phyloP scores from a whole-genome alignment of 1,284 basidiomycete genomes.

The Termitomyces sp. region DNA sequence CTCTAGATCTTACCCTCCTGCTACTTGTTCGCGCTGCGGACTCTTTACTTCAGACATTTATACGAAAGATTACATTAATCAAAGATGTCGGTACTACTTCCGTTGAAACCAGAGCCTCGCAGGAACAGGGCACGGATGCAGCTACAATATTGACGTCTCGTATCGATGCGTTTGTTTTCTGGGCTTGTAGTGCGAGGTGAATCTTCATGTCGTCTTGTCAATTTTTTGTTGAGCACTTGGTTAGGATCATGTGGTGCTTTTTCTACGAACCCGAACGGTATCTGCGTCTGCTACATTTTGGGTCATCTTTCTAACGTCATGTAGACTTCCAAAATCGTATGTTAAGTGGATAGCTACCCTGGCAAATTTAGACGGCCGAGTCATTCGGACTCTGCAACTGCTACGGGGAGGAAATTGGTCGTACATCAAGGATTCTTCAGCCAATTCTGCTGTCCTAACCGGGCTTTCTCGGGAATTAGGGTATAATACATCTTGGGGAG shows the following conservation, averaged over 20 bases:
- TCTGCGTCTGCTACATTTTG: constrained; percentile 2
- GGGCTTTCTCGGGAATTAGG: constrained; percentile 51
- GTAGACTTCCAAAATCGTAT: constrained; percentile 65
- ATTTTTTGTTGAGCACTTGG: constrained; percentile 3
- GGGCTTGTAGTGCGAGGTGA: constrained; percentile 69
- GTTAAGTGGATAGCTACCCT: constrained; percentile 72
- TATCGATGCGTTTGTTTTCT: constrained; percentile 66
- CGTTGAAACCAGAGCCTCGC: constrained; percentile 1
- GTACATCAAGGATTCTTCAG: constrained; percentile 41
- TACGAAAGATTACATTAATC: constrained; percentile 29
- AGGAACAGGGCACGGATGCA: constrained; percentile 18
- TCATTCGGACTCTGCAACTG: constrained; percentile 48
- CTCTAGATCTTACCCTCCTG: constrained; percentile 63
- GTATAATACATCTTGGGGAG: constrained; percentile 55
- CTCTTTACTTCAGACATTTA: constrained; percentile 45
- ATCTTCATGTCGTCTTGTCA: constrained; percentile 16
- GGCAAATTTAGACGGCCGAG: constrained; percentile 58
- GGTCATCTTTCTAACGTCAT: background rate
- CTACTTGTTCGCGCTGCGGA: constrained; percentile 69
- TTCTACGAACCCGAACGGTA: constrained; percentile 70
- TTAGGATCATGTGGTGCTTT: constrained; percentile 82
- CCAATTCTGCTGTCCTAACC: constrained; percentile 36
- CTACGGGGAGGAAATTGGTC: constrained; percentile 53
- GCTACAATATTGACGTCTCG: constrained; percentile 35
- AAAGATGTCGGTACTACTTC: background rate